Evolutionary conservation across 202 grass and related monocot genomes (phyloP).

Genomic region (Setaria italica): DNA sequence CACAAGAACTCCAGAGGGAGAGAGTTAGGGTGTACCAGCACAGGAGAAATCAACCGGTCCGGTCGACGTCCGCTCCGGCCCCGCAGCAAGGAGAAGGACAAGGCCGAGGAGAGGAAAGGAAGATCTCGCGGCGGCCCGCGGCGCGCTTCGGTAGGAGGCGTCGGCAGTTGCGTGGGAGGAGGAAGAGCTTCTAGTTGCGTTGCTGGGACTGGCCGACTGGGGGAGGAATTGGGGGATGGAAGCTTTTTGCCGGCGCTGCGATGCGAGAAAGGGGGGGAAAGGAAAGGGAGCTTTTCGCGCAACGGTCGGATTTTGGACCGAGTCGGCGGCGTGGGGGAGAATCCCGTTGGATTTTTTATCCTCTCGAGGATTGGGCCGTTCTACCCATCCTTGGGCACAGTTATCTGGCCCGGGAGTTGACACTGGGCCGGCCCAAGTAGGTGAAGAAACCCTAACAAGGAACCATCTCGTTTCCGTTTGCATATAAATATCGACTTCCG

Average conservation of each 20-base stretch:
- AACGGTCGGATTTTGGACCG: conserved; percentile 52
- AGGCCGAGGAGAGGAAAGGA: not conserved
- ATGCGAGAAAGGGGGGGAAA: not conserved
- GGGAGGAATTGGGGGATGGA: not conserved
- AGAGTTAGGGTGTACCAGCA: conserved; percentile 34
- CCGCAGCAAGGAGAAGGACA: not conserved
- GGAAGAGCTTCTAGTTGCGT: not conserved
- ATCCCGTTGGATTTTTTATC: not conserved
- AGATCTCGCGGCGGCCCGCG: not conserved
- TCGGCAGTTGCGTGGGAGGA: not conserved
- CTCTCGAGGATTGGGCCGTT: not conserved
- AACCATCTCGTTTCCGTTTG: not conserved
- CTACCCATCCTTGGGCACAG: not conserved
- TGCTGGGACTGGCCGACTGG: too few species aligned
- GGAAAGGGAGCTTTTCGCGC: not conserved
- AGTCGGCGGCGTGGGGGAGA: not conserved
- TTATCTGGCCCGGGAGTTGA: not conserved
- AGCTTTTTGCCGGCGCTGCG: not conserved
- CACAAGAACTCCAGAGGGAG: too few species aligned
- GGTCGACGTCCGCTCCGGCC: not conserved
- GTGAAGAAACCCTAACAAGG: conserved; percentile 39
- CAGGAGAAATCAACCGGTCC: not conserved
- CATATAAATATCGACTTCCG: not conserved
- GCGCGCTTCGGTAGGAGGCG: not conserved
- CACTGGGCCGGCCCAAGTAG: not conserved